A percentile compares a stretch with the other conserved stretches of the same genome.
Conservation (phyloP, 371 early-diverging fungal species). For the Scutellospora calospora region DNA sequence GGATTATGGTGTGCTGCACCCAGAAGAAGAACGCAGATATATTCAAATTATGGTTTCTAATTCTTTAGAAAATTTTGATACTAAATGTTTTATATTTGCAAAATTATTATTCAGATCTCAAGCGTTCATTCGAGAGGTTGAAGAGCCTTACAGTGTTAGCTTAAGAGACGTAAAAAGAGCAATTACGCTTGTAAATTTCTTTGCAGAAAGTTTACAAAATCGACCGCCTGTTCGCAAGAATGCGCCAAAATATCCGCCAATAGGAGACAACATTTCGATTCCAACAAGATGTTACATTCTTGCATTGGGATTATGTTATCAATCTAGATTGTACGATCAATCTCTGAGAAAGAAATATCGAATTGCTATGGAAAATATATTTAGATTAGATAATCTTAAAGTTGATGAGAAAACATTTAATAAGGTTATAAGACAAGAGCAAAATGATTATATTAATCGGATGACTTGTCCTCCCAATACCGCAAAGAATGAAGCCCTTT, state of each 20-base stretch:
- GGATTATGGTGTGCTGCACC: slow-evolving; percentile 44
- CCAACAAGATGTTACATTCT: slow-evolving; percentile 7
- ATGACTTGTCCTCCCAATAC: slow-evolving; percentile 42
- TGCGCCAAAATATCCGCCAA: not conserved
- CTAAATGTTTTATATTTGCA: not conserved
- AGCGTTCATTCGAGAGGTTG: slow-evolving; percentile 32
- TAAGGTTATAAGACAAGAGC: slow-evolving; percentile 26
- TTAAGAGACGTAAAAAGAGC: slow-evolving; percentile 44
- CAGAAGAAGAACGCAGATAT: slow-evolving; percentile 40
- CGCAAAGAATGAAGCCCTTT: slow-evolving; percentile 38
- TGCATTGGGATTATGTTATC: slow-evolving; percentile 44
- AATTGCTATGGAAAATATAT: slow-evolving; percentile 24
- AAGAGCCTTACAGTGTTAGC: slow-evolving; percentile 40
- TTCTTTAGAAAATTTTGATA: not conserved
- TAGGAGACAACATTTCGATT: not conserved
- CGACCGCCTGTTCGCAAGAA: not conserved
- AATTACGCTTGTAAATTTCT: slow-evolving; percentile 32
- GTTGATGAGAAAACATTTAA: slow-evolving; percentile 6
- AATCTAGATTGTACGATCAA: slow-evolving; percentile 43
- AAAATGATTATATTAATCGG: slow-evolving; percentile 36
- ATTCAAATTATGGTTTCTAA: slow-evolving; percentile 41
- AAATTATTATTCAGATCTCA: slow-evolving; percentile 44
- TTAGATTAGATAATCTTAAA: not conserved
- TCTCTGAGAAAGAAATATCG: slow-evolving; percentile 28
- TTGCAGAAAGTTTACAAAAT: slow-evolving; percentile 26